Conservation (phyloP, 371 early-diverging fungal genomes). For the Smittium mucronatum region DNA sequence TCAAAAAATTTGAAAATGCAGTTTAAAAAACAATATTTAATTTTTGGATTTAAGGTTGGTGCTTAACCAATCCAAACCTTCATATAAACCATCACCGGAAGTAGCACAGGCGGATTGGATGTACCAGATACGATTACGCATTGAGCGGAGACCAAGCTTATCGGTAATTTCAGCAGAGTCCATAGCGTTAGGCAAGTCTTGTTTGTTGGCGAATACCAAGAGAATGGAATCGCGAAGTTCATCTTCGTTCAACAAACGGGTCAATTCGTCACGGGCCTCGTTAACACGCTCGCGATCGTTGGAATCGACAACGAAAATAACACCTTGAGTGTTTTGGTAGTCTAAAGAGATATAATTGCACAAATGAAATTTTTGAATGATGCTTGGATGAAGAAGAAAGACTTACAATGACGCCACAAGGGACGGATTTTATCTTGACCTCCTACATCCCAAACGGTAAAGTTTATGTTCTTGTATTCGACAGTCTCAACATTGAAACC, state of each 20-base stretch:
- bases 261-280: conserved; percentile 77
- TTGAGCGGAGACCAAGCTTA: conserved; percentile 64
- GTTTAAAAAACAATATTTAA: background rate
- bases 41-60: conserved; percentile 34
- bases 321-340: conserved; percentile 78
- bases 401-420: conserved; percentile 66
- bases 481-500: conserved; percentile 97
- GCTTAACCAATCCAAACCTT: conserved; percentile 76
- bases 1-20: background rate
- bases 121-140: conserved; percentile 78
- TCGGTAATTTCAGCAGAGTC: conserved; percentile 72
- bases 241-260: conserved; percentile 78
- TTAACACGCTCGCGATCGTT: conserved; percentile 82
- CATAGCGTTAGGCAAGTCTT: conserved; percentile 83
- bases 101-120: conserved; percentile 91
- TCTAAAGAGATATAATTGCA: conserved; percentile 35
- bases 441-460: conserved; percentile 96
- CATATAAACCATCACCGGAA: conserved; percentile 87
- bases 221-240: conserved; percentile 70
- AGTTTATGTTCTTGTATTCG: conserved; percentile 91
- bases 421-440: conserved; percentile 95
- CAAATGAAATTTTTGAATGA: background rate
- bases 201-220: conserved; percentile 83
- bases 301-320: conserved; percentile 92
- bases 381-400: conserved; percentile 39